Percentiles rank a stretch among this genome's conserved stretches.
phyloP scores from a whole-genome alignment of 805 yeast genomes.

The Suhomyces tanzawaensis region DNA sequence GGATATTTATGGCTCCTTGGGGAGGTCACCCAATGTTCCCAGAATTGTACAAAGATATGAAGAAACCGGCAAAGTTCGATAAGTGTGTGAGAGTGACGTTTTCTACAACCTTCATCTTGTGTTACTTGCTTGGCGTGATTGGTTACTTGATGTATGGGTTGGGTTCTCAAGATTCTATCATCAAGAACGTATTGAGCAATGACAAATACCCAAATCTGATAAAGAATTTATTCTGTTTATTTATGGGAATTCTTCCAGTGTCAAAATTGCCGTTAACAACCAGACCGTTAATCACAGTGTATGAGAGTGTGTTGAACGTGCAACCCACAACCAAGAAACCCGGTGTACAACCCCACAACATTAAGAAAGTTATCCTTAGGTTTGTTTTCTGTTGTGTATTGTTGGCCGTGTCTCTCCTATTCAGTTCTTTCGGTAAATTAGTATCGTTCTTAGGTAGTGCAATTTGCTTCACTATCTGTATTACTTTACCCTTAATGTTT shows the following conservation, averaged over 20 bases:
- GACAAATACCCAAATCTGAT: slow-evolving; percentile 50
- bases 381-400: slow-evolving; percentile 54
- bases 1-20: slow-evolving; percentile 75
- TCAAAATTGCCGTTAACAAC: slow-evolving; percentile 84
- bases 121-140: slow-evolving; percentile 59
- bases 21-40: slow-evolving; percentile 86
- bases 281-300: slow-evolving; percentile 73
- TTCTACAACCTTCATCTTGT: slow-evolving; percentile 57
- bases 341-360: background rate
- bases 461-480: slow-evolving; percentile 74
- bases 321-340: slow-evolving; percentile 3
- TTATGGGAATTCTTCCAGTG: slow-evolving; percentile 79
- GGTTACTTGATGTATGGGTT: slow-evolving; percentile 64
- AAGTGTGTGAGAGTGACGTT: slow-evolving; percentile 58
- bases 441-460: slow-evolving; percentile 82
- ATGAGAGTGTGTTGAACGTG: slow-evolving; percentile 38
- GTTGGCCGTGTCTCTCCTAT: slow-evolving; percentile 56
- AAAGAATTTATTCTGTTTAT: slow-evolving; percentile 51
- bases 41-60: slow-evolving; percentile 68
- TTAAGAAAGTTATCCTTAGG: slow-evolving; percentile 22
- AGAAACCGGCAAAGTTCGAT: slow-evolving; percentile 57
- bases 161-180: slow-evolving; percentile 49
- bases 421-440: slow-evolving; percentile 79
- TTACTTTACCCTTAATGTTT: slow-evolving; percentile 73
- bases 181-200: slow-evolving; percentile 45